These are phyloP conservation scores for peach (Prunus persica) DNA, from an alignment of 306 rosid genomes.

Conservation along the genomic window Prunus_persica_NCBIv2 NC_034012.1:14570001-14570500, in stretches of 20 bases:
- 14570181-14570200: slow-evolving; percentile 55
- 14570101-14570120: slow-evolving; percentile 68
- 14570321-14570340: neutral
- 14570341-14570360: neutral
- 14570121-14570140: slow-evolving; percentile 91
- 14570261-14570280: neutral
- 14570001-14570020: slow-evolving; percentile 74
- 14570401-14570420: slow-evolving; percentile 88
- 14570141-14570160: slow-evolving; percentile 91
- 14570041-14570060: neutral
- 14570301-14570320: no score
- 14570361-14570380: neutral
- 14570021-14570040: neutral
- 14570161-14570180: slow-evolving; percentile 95
- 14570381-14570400: slow-evolving; percentile 61
- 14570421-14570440: slow-evolving; percentile 76
- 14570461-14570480: slow-evolving; percentile 41
- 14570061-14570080: neutral
- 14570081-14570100: slow-evolving; percentile 66
- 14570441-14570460: slow-evolving; percentile 87
- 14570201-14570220: neutral
- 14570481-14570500: neutral
- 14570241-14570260: neutral
- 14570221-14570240: neutral
- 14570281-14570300: neutral